A percentile compares a stretch with the other conserved stretches of the same genome.
Evolutionary conservation across 805 yeast species (phyloP).

Genomic region (Saturnispora besseyi): DNA sequence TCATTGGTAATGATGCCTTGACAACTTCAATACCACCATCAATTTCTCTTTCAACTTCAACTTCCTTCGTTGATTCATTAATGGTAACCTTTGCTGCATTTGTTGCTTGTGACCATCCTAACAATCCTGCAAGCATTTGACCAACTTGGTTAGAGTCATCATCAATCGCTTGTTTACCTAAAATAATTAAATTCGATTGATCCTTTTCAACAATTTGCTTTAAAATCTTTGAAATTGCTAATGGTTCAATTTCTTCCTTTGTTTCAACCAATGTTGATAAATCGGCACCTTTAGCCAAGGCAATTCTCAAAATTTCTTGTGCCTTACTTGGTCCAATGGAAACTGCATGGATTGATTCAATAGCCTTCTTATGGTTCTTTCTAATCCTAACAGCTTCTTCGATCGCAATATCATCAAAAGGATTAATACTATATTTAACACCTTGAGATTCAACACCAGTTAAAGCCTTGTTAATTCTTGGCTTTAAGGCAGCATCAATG

Average conservation of each 20-base stretch:
- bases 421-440: constrained; percentile 86
- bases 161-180: constrained; percentile 97
- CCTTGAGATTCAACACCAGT: constrained; percentile 85
- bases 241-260: constrained; percentile 66
- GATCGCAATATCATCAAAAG: constrained; percentile 94
- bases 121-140: constrained; percentile 87
- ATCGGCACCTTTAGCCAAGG: constrained; percentile 94
- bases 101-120: constrained; percentile 96
- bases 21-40: constrained; percentile 92
- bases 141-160: constrained; percentile 94
- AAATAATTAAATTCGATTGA: constrained; percentile 65
- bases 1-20: constrained; percentile 68
- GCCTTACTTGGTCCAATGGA: constrained; percentile 82
- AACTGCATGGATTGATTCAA: constrained; percentile 82
- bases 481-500: constrained; percentile 87
- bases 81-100: constrained; percentile 81
- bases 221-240: constrained; percentile 80
- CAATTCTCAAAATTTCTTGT: constrained; percentile 80
- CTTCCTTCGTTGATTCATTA: constrained; percentile 39
- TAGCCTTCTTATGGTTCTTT: constrained; percentile 54
- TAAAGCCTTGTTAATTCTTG: constrained; percentile 78
- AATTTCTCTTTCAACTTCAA: constrained; percentile 80
- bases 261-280: constrained; percentile 73
- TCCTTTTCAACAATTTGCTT: constrained; percentile 62
- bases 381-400: constrained; percentile 85